A percentile compares a stretch with the other conserved stretches of the same genome.
Evolutionary conservation across 768 basidiomycete species (phyloP).

Genomic region (Inosperma sp.): DNA sequence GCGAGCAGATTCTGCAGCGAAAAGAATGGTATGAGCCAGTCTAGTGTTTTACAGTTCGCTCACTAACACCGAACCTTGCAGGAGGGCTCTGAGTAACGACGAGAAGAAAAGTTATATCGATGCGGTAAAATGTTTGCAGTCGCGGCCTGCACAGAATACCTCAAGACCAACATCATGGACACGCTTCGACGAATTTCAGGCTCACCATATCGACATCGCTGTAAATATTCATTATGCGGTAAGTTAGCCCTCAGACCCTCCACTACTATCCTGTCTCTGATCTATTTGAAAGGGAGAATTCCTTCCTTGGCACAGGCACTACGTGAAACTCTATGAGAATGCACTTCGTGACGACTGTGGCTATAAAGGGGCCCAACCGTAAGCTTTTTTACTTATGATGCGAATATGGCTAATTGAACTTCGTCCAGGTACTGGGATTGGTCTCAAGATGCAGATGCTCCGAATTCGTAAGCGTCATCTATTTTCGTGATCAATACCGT

Average conservation of each 20-base stretch:
- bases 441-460: slow-evolving; percentile 31
- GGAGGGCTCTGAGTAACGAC: slow-evolving; percentile 25
- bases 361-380: slow-evolving; percentile 31
- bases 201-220: slow-evolving; percentile 29
- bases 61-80: slow-evolving; percentile 9
- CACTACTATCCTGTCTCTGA: background rate
- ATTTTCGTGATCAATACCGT: background rate
- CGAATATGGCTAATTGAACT: background rate
- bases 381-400: slow-evolving; percentile 6
- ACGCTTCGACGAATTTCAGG: slow-evolving; percentile 39
- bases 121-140: slow-evolving; percentile 33
- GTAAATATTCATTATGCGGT: slow-evolving; percentile 31
- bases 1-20: background rate
- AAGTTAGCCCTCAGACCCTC: slow-evolving; percentile 8
- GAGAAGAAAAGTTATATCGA: slow-evolving; percentile 30
- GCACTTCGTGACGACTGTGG: slow-evolving; percentile 34
- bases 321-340: slow-evolving; percentile 28
- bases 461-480: slow-evolving; percentile 14
- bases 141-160: slow-evolving; percentile 22
- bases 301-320: slow-evolving; percentile 35
- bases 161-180: slow-evolving; percentile 22
- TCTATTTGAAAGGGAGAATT: slow-evolving; percentile 29
- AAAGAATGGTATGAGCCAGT: slow-evolving; percentile 5
- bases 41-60: background rate
- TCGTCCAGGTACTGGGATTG: slow-evolving; percentile 39